Conservation (phyloP, 495 filamentous ascomycete genomes). For the Penicilliopsis zonata region DNA sequence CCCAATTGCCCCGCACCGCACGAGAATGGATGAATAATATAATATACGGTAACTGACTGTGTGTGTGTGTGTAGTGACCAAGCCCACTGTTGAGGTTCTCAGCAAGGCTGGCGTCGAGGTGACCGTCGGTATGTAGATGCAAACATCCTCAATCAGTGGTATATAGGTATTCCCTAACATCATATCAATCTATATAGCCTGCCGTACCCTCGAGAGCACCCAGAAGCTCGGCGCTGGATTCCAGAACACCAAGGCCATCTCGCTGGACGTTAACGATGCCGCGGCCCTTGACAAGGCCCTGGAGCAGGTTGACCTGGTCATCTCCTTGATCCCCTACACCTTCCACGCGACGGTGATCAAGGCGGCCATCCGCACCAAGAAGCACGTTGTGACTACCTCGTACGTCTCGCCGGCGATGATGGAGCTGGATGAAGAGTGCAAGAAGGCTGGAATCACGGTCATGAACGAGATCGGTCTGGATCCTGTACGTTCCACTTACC, state of each 20-base stretch:
- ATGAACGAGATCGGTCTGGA: conserved; percentile 94
- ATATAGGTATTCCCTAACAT: conserved; percentile 4
- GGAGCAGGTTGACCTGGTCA: conserved; percentile 64
- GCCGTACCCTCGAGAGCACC: conserved; percentile 69
- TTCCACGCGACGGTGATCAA: conserved; percentile 87
- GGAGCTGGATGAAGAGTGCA: conserved; percentile 70
- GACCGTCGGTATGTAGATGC: conserved; percentile 55
- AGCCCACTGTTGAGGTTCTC: conserved; percentile 64
- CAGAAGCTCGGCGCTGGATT: conserved; percentile 62
- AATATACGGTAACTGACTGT: conserved; percentile 1
- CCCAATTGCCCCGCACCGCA: conserved; percentile 18
- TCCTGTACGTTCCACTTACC: conserved; percentile 18
- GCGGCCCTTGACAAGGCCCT: conserved; percentile 67
- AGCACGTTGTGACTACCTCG: conserved; percentile 91
- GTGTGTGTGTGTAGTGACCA: conserved; percentile 38
- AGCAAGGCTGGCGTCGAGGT: conserved; percentile 64
- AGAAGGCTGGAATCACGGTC: conserved; percentile 90
- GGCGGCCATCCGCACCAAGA: conserved; percentile 86
- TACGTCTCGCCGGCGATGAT: conserved; percentile 90
- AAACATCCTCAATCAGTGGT: neutral
- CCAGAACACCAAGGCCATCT: conserved; percentile 57
- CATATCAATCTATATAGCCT: conserved; percentile 41
- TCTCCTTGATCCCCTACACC: conserved; percentile 85
- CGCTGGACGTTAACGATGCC: conserved; percentile 69
- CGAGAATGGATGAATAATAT: neutral